Percentiles rank a stretch among this genome's conserved stretches.
Conservation (phyloP, 2,329 filamentous ascomycete species). For the Plectosphaerella cucumerina region DNA sequence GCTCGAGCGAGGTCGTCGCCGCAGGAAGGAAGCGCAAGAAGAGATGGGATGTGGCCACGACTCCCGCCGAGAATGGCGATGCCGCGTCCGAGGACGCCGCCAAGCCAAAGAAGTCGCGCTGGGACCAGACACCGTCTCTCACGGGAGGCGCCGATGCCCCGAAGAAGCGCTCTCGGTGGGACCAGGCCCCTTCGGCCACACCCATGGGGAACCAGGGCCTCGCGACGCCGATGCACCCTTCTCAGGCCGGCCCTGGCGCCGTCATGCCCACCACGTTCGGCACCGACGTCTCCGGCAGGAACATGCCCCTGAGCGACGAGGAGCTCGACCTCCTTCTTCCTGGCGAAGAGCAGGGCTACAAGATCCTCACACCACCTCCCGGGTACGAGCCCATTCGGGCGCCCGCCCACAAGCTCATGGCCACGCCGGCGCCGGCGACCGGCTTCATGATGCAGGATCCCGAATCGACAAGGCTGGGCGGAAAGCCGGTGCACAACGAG, state of each 20-base stretch:
- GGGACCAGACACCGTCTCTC: conserved; percentile 75
- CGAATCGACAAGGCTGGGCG: conserved; percentile 74
- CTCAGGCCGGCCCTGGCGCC: conserved; percentile 48
- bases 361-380: conserved; percentile 82
- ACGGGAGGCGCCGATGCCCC: conserved; percentile 51
- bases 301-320: conserved; percentile 83
- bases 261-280: conserved; percentile 64
- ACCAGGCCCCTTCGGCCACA: conserved; percentile 79
- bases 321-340: conserved; percentile 91
- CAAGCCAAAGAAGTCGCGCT: conserved; percentile 75
- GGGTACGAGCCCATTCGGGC: conserved; percentile 84
- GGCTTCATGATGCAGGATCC: conserved; percentile 99
- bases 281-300: conserved; percentile 74
- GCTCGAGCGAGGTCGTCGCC: conserved; percentile 59
- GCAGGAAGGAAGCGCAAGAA: conserved; percentile 81
- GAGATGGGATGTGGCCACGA: conserved; percentile 81
- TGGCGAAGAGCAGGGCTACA: conserved; percentile 84
- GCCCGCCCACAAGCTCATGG: conserved; percentile 69
- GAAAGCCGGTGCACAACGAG: conserved; percentile 89
- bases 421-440: conserved; percentile 68
- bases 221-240: conserved; percentile 72
- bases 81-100: conserved; percentile 44
- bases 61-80: conserved; percentile 46
- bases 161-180: conserved; percentile 85
- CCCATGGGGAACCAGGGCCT: conserved; percentile 71